These are phyloP conservation scores for Epicoccum nigrum DNA, from an alignment of 2,329 filamentous ascomycete genomes.

Conservation along the genomic window DNA sequence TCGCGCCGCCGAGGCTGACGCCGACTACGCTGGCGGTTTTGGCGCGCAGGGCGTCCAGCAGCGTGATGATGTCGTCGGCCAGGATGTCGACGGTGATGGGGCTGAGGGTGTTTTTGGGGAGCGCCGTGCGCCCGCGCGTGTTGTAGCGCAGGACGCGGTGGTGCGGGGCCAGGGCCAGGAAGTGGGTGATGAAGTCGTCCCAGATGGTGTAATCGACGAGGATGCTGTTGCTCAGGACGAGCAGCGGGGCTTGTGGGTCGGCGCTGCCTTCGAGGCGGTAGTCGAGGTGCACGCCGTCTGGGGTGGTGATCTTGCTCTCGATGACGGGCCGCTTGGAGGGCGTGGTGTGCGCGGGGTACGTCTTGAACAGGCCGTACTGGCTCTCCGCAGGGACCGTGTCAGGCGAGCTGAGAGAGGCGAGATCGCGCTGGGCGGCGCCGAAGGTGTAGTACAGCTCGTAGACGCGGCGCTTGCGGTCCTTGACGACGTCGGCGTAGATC, in stretches of 20 bases:
- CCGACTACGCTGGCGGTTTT: conserved; percentile 71
- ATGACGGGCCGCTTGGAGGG: conserved; percentile 56
- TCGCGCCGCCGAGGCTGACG: conserved; percentile 82
- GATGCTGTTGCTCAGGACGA: conserved; percentile 81
- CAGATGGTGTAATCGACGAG: conserved; percentile 81
- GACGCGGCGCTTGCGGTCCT: conserved; percentile 61
- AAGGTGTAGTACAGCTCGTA: conserved; percentile 83
- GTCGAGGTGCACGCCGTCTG: conserved; percentile 71
- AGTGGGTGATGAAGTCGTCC: conserved; percentile 72
- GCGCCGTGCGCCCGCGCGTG: conserved; percentile 68
- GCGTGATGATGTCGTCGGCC: conserved; percentile 67
- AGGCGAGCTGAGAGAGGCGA: conserved; percentile 61
- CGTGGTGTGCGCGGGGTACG: conserved; percentile 54
- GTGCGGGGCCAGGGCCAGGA: conserved; percentile 62
- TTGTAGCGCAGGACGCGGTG: conserved; percentile 80
- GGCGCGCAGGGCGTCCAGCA: conserved; percentile 74
- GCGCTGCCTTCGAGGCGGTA: conserved; percentile 78
- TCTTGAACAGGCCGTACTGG: conserved; percentile 62
- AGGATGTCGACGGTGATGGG: conserved; percentile 66
- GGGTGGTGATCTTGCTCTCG: conserved; percentile 70
- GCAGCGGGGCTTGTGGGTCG: conserved; percentile 69
- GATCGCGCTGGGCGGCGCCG: conserved; percentile 73
- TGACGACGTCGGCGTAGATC: conserved; percentile 65
- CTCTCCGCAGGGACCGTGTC: conserved; percentile 57
- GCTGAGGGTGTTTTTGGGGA: conserved; percentile 50